phyloP scores from a whole-genome alignment of 2,329 filamentous ascomycete species.

The Neurospora crassa region DNA sequence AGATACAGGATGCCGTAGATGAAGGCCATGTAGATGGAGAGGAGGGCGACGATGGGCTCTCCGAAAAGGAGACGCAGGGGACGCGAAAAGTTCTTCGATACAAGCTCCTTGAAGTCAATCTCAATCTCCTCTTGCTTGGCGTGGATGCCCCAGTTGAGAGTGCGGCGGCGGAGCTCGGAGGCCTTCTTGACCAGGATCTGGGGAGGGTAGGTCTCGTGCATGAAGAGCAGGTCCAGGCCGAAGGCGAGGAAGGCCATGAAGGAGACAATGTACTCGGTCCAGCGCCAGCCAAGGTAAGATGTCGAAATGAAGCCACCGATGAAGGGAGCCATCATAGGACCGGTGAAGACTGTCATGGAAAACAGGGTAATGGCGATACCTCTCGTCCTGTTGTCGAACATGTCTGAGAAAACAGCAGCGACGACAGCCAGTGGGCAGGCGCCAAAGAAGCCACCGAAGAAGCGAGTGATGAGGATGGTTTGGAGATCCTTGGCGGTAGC shows the following conservation, averaged over 20 bases:
- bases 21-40: slow-evolving; percentile 66
- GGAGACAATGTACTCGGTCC: slow-evolving; percentile 56
- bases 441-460: slow-evolving; percentile 65
- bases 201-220: slow-evolving; percentile 62
- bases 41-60: slow-evolving; percentile 58
- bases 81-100: slow-evolving; percentile 58
- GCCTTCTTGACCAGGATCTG: slow-evolving; percentile 54
- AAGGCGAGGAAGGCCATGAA: slow-evolving; percentile 57
- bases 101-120: slow-evolving; percentile 52
- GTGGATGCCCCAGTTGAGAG: slow-evolving; percentile 61
- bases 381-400: slow-evolving; percentile 56
- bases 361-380: slow-evolving; percentile 50
- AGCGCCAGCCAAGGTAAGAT: slow-evolving; percentile 59
- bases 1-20: slow-evolving; percentile 74
- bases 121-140: slow-evolving; percentile 65
- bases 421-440: slow-evolving; percentile 60
- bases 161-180: slow-evolving; percentile 49
- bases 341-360: slow-evolving; percentile 54
- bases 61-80: slow-evolving; percentile 55
- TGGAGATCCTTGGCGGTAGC: slow-evolving; percentile 59
- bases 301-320: slow-evolving; percentile 59
- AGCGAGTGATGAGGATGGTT: slow-evolving; percentile 60
- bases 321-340: slow-evolving; percentile 58
- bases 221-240: slow-evolving; percentile 48
- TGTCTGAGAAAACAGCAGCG: slow-evolving; percentile 62